Base-by-base conservation (phyloP, 768 basidiomycete genomes). In the Filobasidium floriforme region DNA sequence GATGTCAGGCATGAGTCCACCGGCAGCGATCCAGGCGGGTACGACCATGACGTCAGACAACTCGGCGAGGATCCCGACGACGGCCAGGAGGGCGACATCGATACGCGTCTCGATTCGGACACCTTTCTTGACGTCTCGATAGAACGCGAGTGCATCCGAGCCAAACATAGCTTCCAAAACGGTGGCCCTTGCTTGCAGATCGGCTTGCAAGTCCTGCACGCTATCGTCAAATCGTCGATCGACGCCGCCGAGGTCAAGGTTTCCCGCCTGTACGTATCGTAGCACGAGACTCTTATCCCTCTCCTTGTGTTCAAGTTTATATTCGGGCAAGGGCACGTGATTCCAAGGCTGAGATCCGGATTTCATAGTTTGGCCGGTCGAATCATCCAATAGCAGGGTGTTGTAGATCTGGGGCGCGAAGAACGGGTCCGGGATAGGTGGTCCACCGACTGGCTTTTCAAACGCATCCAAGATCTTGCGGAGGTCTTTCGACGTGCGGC, bases 401-500 rank as follows among this genome's bases (percentile, higher is more conserved):
- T 68, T 73, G 22, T 61, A 44, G 14, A 64, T 11, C 1, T 52
- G n/a, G 18, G 63, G 63, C 24, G 22, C 24, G 41, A 68, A 68
- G 43, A 37, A 52, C 12, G 67, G 67, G 51, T 68, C 60, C 3
- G 67, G 67, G n/a, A 26, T 15, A 28, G 44, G 41, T 9, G 29
- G 18, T n/a, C 18, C 24, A 12, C 29, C 14, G 18, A 14, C 4
- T 1, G 60, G 18, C 4, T 41, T 11, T 10, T 49, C 41, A 40
- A 65, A 68, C 41, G 44, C 46, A 9, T 72, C 57, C 22, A 67
- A 41, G 32, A 78, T 69, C 59, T 74, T 73, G 14, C 68, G 68
- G 1, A 78, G 65, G 61, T 78, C 76, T 66, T 78, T 78, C 22
- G 72, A 69, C 1, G 77, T 78, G 41, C 74, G 73, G 3, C 74